phyloP scores from a whole-genome alignment of 495 filamentous ascomycete genomes.

The Annulohypoxylon bovei region DNA sequence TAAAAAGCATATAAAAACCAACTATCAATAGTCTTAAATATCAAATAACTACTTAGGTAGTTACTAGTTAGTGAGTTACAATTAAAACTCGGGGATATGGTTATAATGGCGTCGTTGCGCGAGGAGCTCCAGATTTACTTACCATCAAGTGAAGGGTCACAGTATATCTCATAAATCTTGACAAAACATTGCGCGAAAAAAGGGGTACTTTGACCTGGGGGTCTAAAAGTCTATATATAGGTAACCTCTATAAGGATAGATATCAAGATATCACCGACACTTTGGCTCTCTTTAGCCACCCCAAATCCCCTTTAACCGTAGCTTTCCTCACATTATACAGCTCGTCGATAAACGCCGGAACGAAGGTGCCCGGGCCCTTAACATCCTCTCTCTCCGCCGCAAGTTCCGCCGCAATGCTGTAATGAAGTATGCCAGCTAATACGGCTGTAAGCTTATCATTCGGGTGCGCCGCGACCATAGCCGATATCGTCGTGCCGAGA shows the following conservation, averaged over 20 bases:
- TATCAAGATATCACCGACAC: conserved; percentile 51
- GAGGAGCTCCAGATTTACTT: no score
- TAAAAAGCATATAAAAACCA: no score
- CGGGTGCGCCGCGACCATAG: conserved; percentile 69
- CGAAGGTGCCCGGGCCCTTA: conserved; percentile 85
- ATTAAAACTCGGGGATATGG: no score
- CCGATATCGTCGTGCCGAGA: conserved; percentile 82
- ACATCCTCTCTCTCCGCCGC: conserved; percentile 71
- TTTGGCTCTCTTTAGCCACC: conserved; percentile 67
- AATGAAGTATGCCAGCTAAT: conserved; percentile 75
- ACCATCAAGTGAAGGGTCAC: no score
- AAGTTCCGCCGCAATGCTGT: conserved; percentile 85
- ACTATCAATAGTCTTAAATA: no score
- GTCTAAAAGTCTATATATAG: neutral
- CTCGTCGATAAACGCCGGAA: conserved; percentile 84
- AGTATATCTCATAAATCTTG: no score
- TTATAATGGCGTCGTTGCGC: no score
- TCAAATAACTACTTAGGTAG: no score
- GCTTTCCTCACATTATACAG: conserved; percentile 63
- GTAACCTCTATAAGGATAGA: neutral
- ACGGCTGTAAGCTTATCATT: conserved; percentile 74
- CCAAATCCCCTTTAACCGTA: conserved; percentile 57
- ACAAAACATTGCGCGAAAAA: no score
- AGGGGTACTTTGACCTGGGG: neutral
- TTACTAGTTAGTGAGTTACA: no score